Conservation (phyloP, 495 filamentous ascomycete genomes). For the Paragyromitra xinjiangensis region DNA sequence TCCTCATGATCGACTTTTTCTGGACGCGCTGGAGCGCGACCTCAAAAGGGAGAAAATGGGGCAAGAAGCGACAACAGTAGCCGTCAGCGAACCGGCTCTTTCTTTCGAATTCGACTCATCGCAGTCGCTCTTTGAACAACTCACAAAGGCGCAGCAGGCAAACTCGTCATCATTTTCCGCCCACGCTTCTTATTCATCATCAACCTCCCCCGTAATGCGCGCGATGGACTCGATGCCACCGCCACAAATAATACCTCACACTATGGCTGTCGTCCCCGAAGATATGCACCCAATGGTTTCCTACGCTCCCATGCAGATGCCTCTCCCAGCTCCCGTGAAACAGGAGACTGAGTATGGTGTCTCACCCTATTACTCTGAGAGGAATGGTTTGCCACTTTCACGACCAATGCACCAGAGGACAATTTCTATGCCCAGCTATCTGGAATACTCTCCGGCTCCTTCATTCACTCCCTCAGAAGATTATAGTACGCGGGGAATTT, state of each 20-base stretch:
- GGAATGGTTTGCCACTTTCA: constrained; percentile 55
- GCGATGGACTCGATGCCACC: constrained; percentile 81
- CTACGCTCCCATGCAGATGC: constrained; percentile 73
- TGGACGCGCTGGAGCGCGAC: constrained; percentile 96
- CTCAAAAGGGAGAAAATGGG: constrained; percentile 99
- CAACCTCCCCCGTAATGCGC: constrained; percentile 78
- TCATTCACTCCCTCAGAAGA: constrained; percentile 98
- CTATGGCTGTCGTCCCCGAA: constrained; percentile 82
- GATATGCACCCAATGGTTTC: constrained; percentile 78
- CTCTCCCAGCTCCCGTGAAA: constrained; percentile 57
- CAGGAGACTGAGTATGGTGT: constrained; percentile 53
- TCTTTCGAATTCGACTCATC: constrained; percentile 99
- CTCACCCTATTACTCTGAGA: constrained; percentile 55
- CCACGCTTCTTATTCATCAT: constrained; percentile 76
- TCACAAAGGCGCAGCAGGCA: constrained; percentile 98
- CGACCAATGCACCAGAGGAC: constrained; percentile 74
- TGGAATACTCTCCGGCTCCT: constrained; percentile 97
- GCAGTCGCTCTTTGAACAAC: constrained; percentile 97
- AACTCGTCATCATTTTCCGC: constrained; percentile 95
- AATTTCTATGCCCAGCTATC: constrained; percentile 94
- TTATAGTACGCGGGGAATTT: constrained; percentile 94
- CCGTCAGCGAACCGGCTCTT: constrained; percentile 92
- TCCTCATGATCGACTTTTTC: constrained; percentile 94
- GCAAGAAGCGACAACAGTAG: constrained; percentile 95
- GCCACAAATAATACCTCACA: constrained; percentile 74